phyloP scores from a whole-genome alignment of 257 asterid species.

The Sherardia arvensis region DNA sequence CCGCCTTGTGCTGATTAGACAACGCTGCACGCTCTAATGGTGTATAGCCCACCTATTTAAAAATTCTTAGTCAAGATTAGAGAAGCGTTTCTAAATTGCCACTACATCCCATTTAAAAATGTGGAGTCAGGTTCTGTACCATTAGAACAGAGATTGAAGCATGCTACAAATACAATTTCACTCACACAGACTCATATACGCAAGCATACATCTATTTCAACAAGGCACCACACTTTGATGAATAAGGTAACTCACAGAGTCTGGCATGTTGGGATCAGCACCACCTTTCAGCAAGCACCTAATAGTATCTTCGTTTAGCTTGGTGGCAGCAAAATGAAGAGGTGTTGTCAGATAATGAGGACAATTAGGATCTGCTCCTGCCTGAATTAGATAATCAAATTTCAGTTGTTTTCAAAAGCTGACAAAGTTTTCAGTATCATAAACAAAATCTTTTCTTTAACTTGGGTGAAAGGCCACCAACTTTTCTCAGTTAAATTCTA shows the following conservation, averaged over 20 bases:
- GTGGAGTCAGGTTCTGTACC: too few relatives aligned
- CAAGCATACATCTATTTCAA: too few relatives aligned
- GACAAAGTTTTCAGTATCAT: not conserved
- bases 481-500: not conserved
- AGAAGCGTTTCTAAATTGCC: too few relatives aligned
- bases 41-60: slow-evolving; percentile 6
- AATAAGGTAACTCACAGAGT: slow-evolving; percentile 1
- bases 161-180: not conserved
- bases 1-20: not conserved
- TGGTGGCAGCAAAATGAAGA: slow-evolving; percentile 4
- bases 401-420: not conserved
- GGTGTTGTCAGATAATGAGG: not conserved
- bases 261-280: slow-evolving; percentile 6
- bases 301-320: not conserved
- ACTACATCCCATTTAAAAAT: too few relatives aligned
- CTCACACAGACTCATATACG: too few relatives aligned
- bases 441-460: not conserved
- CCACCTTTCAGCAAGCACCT: slow-evolving; percentile 4
- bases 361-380: slow-evolving; percentile 10
- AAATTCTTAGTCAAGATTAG: not conserved
- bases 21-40: slow-evolving; percentile 8
- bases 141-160: too few relatives aligned
- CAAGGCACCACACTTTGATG: too few relatives aligned
- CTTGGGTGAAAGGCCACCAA: not conserved
- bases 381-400: not conserved